Conservation (phyloP, 129 eudicot species). For the Scalesia atractyloides region DNA sequence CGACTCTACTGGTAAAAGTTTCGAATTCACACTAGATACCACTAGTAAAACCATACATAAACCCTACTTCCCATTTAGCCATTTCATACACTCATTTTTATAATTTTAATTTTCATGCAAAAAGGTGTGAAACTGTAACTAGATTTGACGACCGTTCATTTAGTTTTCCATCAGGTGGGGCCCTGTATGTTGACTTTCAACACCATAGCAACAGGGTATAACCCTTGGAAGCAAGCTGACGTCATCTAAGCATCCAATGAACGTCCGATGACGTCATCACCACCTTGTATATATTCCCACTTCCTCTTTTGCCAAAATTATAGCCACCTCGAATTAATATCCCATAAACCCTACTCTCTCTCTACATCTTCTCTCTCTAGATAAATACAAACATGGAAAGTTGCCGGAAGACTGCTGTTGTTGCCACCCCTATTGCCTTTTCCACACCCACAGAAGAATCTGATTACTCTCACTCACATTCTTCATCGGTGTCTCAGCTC, state of each 20-base stretch:
- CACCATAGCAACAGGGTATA: neutral
- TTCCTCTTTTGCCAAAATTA: slow-evolving; percentile 1
- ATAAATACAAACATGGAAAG: slow-evolving; percentile 30
- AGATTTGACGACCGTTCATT: slow-evolving; percentile 8
- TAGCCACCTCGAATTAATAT: neutral
- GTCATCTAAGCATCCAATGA: slow-evolving; percentile 35
- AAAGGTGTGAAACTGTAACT: slow-evolving; percentile 25
- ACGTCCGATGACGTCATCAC: slow-evolving; percentile 6
- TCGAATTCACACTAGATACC: too few relatives aligned
- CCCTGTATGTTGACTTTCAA: slow-evolving; percentile 22
- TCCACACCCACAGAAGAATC: slow-evolving; percentile 23
- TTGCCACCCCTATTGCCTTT: slow-evolving; percentile 19
- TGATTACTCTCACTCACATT: slow-evolving; percentile 14
- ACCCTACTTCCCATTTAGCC: too few relatives aligned
- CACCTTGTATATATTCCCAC: slow-evolving; percentile 22
- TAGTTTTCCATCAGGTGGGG: slow-evolving; percentile 25
- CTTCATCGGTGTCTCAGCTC: slow-evolving; percentile 23
- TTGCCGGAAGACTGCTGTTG: slow-evolving; percentile 20
- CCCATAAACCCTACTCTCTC: neutral
- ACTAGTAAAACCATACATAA: too few relatives aligned
- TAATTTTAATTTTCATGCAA: neutral
- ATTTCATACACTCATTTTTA: neutral
- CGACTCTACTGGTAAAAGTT: too few relatives aligned
- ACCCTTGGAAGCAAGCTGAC: slow-evolving; percentile 19
- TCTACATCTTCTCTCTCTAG: neutral